These are phyloP conservation scores for Clarireedia paspali DNA, from an alignment of 2,329 filamentous ascomycete species.

Conservation along the genomic window DNA sequence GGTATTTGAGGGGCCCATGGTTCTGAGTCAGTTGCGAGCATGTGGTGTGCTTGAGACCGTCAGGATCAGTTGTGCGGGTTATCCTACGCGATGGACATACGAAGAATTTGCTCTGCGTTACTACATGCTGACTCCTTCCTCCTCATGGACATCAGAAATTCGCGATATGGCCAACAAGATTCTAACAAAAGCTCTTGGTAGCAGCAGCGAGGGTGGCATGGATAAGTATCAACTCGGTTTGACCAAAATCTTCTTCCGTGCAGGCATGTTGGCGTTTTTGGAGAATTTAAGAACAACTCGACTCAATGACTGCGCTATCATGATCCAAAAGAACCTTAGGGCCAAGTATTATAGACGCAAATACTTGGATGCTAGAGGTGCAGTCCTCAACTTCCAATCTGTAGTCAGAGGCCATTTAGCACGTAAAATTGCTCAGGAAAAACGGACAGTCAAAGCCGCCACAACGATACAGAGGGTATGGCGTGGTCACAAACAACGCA, in stretches of 20 bases:
- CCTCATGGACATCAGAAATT: conserved; percentile 88
- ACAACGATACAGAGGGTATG: conserved; percentile 94
- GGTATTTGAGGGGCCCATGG: conserved; percentile 99
- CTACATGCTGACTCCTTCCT: conserved; percentile 93
- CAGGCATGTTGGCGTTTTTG: conserved; percentile 95
- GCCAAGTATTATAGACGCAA: conserved; percentile 92
- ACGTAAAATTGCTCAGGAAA: conserved; percentile 68
- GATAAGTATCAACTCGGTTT: conserved; percentile 98
- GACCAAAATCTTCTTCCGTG: conserved; percentile 98
- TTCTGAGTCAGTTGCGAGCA: conserved; percentile 90
- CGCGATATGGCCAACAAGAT: conserved; percentile 91
- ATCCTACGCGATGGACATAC: conserved; percentile 97
- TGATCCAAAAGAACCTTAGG: conserved; percentile 97
- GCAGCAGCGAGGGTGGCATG: conserved; percentile 61
- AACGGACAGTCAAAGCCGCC: conserved; percentile 76
- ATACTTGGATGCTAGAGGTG: conserved; percentile 78
- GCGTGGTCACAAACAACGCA: conserved; percentile 86
- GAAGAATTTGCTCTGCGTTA: conserved; percentile 96
- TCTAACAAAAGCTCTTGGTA: conserved; percentile 76
- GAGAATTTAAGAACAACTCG: conserved; percentile 88
- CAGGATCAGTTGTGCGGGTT: conserved; percentile 92
- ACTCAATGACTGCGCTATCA: conserved; percentile 86
- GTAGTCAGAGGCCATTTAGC: conserved; percentile 70
- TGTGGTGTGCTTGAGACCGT: conserved; percentile 99
- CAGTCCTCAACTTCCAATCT: conserved; percentile 75